Evolutionary conservation across 345 rosid species (phyloP), one percentile per base, ranked within the genome.

Genomic region (Raphanus sativus): DNA sequence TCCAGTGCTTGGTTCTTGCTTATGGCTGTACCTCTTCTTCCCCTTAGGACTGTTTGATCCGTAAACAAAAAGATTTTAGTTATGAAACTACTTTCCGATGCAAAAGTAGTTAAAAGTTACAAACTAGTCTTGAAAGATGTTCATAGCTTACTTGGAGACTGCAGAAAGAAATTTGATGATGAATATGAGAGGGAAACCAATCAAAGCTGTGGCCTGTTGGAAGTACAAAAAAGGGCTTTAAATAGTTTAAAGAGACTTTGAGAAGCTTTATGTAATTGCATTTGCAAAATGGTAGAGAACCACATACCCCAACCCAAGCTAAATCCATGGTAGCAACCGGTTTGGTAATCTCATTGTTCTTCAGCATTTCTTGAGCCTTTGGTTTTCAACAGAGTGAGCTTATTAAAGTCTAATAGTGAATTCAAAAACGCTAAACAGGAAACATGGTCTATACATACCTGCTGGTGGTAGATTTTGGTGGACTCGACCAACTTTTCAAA

Each of bases 281-380:
- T 32, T 59, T 16, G 30, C 13, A 36, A 16, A 30, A 62, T 42
- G 54, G 30, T 61, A 3, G 58, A 12, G 36, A 79, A 32, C 29
- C 29, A 75, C 86, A 55, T 85, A 85, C 88, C 81, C 62, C 80
- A 71, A 84, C 76, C 88, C 86, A 86, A 25, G 86, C 85, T 52
- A 86, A 69, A 59, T 86, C 86, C 81, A 83, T 69, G 61, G 76
- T 83, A 21, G 85, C 84, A 38, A 86, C 21, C 0, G 86, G 77
- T 73, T 64, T 84, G 0, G 83, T 85, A 29, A 85, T 58, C 75
- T 77, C 82, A 36, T 85, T 78, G 69, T 78, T 75, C 74, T 79
- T 85, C 45, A 85, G 82, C 55, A 82, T 65, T 75, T 70, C 75
- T 75, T 80, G 88, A 69, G 85, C 83, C 88, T 85, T 85, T 48